Conservation (phyloP, 768 basidiomycete genomes). For the Mycena rebaudengoi region DNA sequence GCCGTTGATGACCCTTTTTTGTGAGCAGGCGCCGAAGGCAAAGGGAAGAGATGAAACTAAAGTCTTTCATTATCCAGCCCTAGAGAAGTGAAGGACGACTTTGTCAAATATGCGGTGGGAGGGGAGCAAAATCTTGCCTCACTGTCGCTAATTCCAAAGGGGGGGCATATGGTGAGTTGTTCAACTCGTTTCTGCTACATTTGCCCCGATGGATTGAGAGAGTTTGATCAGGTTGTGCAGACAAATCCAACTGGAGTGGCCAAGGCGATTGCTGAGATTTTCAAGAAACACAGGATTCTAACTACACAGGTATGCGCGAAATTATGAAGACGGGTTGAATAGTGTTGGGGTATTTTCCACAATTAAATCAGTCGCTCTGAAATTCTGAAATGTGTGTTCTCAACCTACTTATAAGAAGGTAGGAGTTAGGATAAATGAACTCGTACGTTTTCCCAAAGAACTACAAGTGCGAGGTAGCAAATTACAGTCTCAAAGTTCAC, state of each 20-base stretch:
- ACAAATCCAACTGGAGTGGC: conserved; percentile 43
- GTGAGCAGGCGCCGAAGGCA: neutral
- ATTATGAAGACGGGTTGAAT: no score
- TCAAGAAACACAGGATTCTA: neutral
- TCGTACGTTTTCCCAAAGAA: no score
- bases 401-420: no score
- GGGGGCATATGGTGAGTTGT: conserved; percentile 51
- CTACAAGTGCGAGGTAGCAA: no score
- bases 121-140: conserved; percentile 48
- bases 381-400: no score
- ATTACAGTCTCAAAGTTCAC: no score
- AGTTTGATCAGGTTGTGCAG: conserved; percentile 36
- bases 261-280: conserved; percentile 40
- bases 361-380: no score
- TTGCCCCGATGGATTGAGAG: neutral
- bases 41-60: neutral
- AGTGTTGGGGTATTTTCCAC: no score
- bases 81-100: conserved; percentile 44
- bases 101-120: conserved; percentile 44
- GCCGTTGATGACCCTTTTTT: no score
- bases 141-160: conserved; percentile 44
- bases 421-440: no score
- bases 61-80: conserved; percentile 33
- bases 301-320: no score
- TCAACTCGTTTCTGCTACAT: neutral